Conservation (phyloP, 1,284 basidiomycete genomes). For the Hemileia vastatrix region DNA sequence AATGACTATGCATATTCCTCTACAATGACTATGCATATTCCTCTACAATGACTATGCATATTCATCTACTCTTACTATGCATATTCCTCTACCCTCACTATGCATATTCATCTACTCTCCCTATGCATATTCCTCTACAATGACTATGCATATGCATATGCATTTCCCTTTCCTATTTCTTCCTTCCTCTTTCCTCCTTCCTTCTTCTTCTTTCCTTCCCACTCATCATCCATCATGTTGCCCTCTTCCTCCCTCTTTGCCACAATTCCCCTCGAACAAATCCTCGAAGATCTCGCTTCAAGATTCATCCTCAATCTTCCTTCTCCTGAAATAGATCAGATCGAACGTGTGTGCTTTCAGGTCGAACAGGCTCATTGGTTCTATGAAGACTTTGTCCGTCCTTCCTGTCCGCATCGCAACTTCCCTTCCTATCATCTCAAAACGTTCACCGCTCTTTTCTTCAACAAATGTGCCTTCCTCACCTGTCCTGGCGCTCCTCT, state of each 20-base stretch:
- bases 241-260: slow-evolving; percentile 21
- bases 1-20: no score
- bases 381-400: slow-evolving; percentile 94
- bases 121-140: no score
- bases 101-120: no score
- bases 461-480: slow-evolving; percentile 68
- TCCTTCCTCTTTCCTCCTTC: no score
- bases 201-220: no score
- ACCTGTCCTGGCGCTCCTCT: slow-evolving; percentile 40
- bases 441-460: slow-evolving; percentile 87
- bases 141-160: no score
- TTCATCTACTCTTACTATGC: no score
- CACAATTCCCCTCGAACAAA: slow-evolving; percentile 30
- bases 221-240: no score
- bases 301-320: slow-evolving; percentile 97
- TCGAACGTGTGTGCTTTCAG: slow-evolving; percentile 95
- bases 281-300: slow-evolving; percentile 46
- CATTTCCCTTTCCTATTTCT: no score
- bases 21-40: no score
- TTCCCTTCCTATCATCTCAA: slow-evolving; percentile 81
- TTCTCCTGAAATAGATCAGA: slow-evolving; percentile 75
- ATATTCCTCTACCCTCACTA: no score
- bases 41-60: no score
- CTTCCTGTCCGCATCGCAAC: slow-evolving; percentile 63
- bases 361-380: slow-evolving; percentile 99